A percentile compares a stretch with the other conserved stretches of the same genome.
phyloP scores from a whole-genome alignment of 2,329 filamentous ascomycete species.

The Tolypocladium ophioglossoides region DNA sequence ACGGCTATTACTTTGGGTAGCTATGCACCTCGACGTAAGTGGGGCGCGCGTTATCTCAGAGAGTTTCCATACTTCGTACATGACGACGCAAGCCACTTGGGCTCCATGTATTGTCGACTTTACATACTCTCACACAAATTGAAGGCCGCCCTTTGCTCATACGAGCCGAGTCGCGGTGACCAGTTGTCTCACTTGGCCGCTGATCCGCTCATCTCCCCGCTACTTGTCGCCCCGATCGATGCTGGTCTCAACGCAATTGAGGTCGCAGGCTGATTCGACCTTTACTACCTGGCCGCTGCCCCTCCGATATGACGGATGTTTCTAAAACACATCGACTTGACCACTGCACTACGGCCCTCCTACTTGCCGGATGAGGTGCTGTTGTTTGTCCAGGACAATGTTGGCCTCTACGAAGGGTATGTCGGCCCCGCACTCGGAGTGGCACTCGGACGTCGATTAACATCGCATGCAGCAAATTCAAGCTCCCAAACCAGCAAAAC shows the following conservation, averaged over 20 bases:
- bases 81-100: not conserved
- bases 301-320: constrained; percentile 70
- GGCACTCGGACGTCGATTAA: not conserved
- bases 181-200: not conserved
- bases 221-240: not conserved
- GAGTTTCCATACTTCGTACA: no score
- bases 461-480: constrained; percentile 68
- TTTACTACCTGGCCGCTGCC: constrained; percentile 5
- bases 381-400: constrained; percentile 93
- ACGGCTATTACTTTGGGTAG: not conserved
- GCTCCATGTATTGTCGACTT: not conserved
- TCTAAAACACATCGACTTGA: constrained; percentile 90
- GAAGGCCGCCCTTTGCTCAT: not conserved
- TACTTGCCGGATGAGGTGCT: constrained; percentile 90
- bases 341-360: constrained; percentile 86
- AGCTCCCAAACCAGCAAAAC: constrained; percentile 87
- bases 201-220: not conserved
- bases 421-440: constrained; percentile 17
- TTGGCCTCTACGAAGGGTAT: constrained; percentile 95
- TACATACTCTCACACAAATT: not conserved
- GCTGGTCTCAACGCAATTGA: not conserved
- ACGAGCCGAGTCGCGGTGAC: not conserved
- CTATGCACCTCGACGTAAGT: not conserved
- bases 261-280: not conserved
- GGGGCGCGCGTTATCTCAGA: not conserved